A percentile compares a stretch with the other conserved stretches of the same genome.
phyloP scores from a whole-genome alignment of 306 rosid species.

The Pachyrhizus erosus region DNA sequence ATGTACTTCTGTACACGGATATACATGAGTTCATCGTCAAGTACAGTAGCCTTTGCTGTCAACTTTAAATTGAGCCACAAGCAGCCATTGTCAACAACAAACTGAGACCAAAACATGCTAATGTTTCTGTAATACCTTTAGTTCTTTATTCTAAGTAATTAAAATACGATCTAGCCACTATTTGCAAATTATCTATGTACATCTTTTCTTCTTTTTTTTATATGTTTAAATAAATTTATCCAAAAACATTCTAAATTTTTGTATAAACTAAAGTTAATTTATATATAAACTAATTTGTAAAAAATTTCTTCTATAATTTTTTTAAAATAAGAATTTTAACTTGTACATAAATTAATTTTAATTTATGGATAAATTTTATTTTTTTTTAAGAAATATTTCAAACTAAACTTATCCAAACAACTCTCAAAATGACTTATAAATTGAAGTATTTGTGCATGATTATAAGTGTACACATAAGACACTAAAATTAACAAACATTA shows the following conservation, averaged over 20 bases:
- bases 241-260: too few relatives aligned
- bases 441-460: neutral
- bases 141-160: neutral
- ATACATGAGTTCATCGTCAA: too few relatives aligned
- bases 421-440: neutral
- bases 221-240: too few relatives aligned
- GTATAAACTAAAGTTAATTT: too few relatives aligned
- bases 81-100: neutral
- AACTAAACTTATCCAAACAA: too few relatives aligned
- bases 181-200: neutral
- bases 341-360: too few relatives aligned
- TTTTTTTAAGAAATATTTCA: too few relatives aligned
- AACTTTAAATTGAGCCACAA: neutral
- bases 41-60: constrained; percentile 27
- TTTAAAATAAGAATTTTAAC: too few relatives aligned
- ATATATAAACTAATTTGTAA: too few relatives aligned
- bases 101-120: neutral
- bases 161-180: neutral
- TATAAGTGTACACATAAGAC: neutral
- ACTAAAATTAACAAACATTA: neutral
- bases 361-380: too few relatives aligned
- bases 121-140: neutral
- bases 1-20: too few relatives aligned
- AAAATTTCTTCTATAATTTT: too few relatives aligned
- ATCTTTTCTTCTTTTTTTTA: neutral